Evolutionary conservation across 495 filamentous ascomycete species (phyloP).

Genomic region (Entonaema liquescens): DNA sequence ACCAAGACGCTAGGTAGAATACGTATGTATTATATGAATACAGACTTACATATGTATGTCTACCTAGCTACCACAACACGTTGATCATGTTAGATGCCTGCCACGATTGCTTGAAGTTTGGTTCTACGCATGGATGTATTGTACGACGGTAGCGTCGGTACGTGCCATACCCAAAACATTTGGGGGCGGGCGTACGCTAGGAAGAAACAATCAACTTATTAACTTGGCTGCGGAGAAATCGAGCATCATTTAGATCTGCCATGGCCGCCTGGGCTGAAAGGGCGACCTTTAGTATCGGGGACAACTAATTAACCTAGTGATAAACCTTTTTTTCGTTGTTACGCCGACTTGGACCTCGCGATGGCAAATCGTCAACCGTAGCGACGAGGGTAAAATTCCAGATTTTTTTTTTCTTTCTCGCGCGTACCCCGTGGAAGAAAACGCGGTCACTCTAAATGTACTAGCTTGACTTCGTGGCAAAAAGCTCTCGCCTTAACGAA

Average conservation of each 20-base stretch:
- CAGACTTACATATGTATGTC: constrained; percentile 2
- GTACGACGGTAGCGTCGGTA: constrained; percentile 15
- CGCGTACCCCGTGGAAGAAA: not conserved
- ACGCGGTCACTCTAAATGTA: constrained; percentile 1
- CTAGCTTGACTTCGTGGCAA: constrained; percentile 2
- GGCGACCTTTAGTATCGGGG: not conserved
- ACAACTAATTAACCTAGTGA: too few species aligned
- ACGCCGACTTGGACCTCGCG: not conserved
- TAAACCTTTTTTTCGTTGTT: constrained; percentile 11
- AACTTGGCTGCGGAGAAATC: constrained; percentile 40
- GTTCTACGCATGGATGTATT: constrained; percentile 23
- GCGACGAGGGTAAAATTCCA: not conserved
- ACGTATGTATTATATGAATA: constrained; percentile 4
- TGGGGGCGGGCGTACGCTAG: constrained; percentile 20
- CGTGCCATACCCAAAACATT: constrained; percentile 11
- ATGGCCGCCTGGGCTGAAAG: constrained; percentile 8
- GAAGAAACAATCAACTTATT: constrained; percentile 18
- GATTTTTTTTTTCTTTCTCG: too few species aligned
- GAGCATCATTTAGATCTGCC: constrained; percentile 27
- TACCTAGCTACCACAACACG: not conserved
- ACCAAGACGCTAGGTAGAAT: constrained; percentile 12
- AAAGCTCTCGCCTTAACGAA: constrained; percentile 6
- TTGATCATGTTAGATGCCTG: constrained; percentile 25
- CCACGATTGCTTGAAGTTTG: constrained; percentile 38
- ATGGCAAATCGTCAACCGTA: not conserved